Conservation (phyloP, 768 basidiomycete genomes). For the Russula sp. region DNA sequence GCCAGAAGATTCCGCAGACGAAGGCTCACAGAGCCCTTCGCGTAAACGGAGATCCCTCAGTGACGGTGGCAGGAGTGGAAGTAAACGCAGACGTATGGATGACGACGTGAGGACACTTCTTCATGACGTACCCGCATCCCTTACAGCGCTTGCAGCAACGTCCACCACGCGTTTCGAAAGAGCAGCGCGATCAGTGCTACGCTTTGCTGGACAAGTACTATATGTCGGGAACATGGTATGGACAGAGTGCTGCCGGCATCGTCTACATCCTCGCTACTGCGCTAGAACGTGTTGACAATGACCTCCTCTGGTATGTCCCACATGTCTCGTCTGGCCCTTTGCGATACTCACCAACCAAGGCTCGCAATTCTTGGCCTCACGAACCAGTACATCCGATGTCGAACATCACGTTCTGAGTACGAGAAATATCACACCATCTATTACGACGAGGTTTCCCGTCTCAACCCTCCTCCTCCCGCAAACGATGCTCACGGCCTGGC, state of each 20-base stretch:
- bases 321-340: not conserved
- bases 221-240: constrained; percentile 74
- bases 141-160: constrained; percentile 35
- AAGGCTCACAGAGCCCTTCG: constrained; percentile 36
- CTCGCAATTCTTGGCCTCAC: constrained; percentile 91
- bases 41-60: constrained; percentile 47
- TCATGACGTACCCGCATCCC: constrained; percentile 7
- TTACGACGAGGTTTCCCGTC: constrained; percentile 86
- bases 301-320: constrained; percentile 73
- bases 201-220: constrained; percentile 77
- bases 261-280: constrained; percentile 86
- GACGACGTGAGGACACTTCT: constrained; percentile 30
- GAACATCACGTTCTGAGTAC: constrained; percentile 82
- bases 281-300: constrained; percentile 90
- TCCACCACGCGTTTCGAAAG: constrained; percentile 54
- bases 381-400: constrained; percentile 82
- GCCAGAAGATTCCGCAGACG: constrained; percentile 40
- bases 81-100: constrained; percentile 41
- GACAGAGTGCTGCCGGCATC: constrained; percentile 84
- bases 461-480: constrained; percentile 60
- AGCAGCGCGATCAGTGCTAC: constrained; percentile 60
- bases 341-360: constrained; percentile 39
- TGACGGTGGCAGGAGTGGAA: constrained; percentile 13
- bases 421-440: constrained; percentile 76
- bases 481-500: constrained; percentile 40